Evolutionary conservation across 2,329 filamentous ascomycete genomes (phyloP), one percentile per base, ranked within the genome.

Genomic region (Alternaria metachromatica): DNA sequence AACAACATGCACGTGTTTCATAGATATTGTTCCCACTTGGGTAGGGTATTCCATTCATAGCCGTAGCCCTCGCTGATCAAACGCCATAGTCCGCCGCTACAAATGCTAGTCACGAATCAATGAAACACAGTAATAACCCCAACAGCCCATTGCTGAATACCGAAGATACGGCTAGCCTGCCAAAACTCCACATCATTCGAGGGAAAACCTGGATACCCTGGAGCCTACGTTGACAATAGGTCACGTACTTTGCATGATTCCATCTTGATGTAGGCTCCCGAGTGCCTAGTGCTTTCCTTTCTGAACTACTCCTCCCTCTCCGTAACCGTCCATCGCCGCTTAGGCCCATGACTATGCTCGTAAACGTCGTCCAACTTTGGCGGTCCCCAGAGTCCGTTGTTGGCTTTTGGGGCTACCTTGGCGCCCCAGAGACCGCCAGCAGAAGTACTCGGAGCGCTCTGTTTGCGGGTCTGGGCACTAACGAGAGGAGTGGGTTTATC

Each of bases 361-460:
- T 76, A 76, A n/a, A 78, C 70, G 30, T 76, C 76, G 62, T 69
- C 72, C 66, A 65, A 72, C 71, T 68, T 68, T 13, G 78, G 76
- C n/a, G 76, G 77, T 0, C 82, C 82, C 83, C 83, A 84, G 6
- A 84, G 79, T 2, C 81, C 81, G 46, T 80, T 64, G 8, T 72
- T 65, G 71, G 72, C 58, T 23, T 62, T 68, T 6, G 62, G 54
- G 25, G 64, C 55, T 4, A 64, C 51, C 51, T 77, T 70, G 15
- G 68, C 69, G 6, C 65, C 71, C 76, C 76, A 78, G 6, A 78
- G 69, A 15, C 72, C 72, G n/a, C 71, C 69, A 50, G 55, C 69
- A 50, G 55, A 51, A 23, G 51, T 23, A 20, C 26, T 30, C 1
- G 53, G 59, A 6, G 48, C 60, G 20, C 66, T 72, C 30, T 62